Evolutionary conservation across 257 asterid genomes (phyloP).

Genomic region (Echites panduratus): DNA sequence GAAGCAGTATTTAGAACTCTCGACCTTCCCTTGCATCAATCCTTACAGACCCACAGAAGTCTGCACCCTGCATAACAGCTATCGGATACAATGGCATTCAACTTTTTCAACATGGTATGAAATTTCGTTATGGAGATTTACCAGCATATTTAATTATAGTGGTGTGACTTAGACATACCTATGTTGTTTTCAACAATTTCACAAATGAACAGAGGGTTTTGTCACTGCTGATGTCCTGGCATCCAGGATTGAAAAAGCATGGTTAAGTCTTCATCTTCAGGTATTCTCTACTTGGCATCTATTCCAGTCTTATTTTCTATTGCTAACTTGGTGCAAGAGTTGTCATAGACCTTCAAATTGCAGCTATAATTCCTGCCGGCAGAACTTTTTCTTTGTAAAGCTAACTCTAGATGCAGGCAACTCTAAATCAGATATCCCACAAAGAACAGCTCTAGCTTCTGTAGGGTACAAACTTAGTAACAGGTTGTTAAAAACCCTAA

Average conservation of each 20-base stretch:
- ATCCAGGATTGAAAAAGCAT: constrained; percentile 76
- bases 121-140: neutral
- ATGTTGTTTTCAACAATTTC: neutral
- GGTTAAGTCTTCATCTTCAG: constrained; percentile 94
- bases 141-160: neutral
- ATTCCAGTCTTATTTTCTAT: neutral
- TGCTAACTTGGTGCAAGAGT: neutral
- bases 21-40: constrained; percentile 43
- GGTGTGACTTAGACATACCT: neutral
- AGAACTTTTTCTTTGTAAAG: neutral
- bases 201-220: constrained; percentile 48
- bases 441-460: no score
- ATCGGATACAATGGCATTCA: constrained; percentile 75
- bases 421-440: no score
- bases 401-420: neutral
- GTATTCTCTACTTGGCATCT: constrained; percentile 27
- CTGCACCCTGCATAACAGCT: constrained; percentile 79
- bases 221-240: constrained; percentile 65
- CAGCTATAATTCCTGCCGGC: neutral
- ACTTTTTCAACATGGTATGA: constrained; percentile 74
- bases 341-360: neutral
- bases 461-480: no score
- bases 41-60: constrained; percentile 63
- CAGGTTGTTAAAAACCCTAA: no score
- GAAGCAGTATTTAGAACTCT: neutral